A percentile compares a stretch with the other conserved stretches of the same genome.
Evolutionary conservation across 176 grass and related monocot species (phyloP).

Genomic region (Oryza australiensis): DNA sequence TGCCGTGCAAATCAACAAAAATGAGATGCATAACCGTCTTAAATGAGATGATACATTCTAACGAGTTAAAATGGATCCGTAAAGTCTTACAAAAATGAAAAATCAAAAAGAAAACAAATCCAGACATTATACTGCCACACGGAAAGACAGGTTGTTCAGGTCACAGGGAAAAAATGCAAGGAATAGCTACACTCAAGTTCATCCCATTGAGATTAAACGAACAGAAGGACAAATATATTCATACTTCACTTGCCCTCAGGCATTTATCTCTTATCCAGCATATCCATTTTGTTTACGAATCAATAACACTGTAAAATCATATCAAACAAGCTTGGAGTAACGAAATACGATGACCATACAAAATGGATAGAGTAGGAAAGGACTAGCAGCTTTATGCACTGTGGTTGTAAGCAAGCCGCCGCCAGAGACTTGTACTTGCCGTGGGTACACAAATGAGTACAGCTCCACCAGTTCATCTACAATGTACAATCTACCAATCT

Average conservation of each 20-base stretch:
- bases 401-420: background rate
- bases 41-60: too few species aligned
- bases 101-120: background rate
- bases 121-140: background rate
- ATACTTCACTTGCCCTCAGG: background rate
- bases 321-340: constrained; percentile 16
- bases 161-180: background rate
- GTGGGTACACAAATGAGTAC: constrained; percentile 6
- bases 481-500: constrained; percentile 22
- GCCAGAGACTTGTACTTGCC: background rate
- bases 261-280: background rate
- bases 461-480: constrained; percentile 4
- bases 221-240: background rate
- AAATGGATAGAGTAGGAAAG: background rate
- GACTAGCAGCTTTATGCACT: constrained; percentile 2
- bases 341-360: background rate
- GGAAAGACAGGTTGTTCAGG: background rate
- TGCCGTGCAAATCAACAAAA: too few species aligned
- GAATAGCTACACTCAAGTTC: background rate
- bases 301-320: constrained; percentile 13
- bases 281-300: constrained; percentile 12
- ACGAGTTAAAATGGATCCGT: too few species aligned
- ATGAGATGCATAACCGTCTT: too few species aligned
- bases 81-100: background rate
- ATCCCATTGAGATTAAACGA: too few species aligned